Evolutionary conservation across 2,329 filamentous ascomycete species (phyloP).

Genomic region (Stenocarpella maydis): DNA sequence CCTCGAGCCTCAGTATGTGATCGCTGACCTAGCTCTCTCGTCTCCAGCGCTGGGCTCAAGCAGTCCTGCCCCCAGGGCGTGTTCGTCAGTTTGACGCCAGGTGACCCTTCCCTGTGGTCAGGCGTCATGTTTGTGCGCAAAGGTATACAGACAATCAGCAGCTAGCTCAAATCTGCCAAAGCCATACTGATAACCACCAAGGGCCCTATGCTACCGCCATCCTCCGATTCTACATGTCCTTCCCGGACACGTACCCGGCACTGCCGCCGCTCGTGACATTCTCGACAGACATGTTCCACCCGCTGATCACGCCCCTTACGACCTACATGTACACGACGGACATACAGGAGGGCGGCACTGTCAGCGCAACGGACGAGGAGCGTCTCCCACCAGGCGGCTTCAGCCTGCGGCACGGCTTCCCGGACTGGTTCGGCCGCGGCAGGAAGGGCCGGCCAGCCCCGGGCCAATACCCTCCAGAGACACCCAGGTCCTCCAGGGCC

Average conservation of each 20-base stretch:
- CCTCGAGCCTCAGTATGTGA: slow-evolving; percentile 15
- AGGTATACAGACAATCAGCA: slow-evolving; percentile 60
- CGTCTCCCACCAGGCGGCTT: slow-evolving; percentile 88
- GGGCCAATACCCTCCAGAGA: slow-evolving; percentile 32
- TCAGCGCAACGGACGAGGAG: slow-evolving; percentile 85
- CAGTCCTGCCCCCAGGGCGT: slow-evolving; percentile 85
- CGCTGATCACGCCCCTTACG: slow-evolving; percentile 89
- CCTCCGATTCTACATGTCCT: slow-evolving; percentile 88
- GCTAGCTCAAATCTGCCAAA: slow-evolving; percentile 32
- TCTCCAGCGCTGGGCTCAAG: slow-evolving; percentile 76
- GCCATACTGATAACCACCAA: slow-evolving; percentile 46
- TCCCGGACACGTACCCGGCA: slow-evolving; percentile 80
- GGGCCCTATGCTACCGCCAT: slow-evolving; percentile 90
- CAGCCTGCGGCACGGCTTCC: slow-evolving; percentile 89
- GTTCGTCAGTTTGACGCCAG: slow-evolving; percentile 84
- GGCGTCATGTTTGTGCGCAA: slow-evolving; percentile 92
- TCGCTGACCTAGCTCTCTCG: slow-evolving; percentile 37
- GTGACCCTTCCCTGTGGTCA: slow-evolving; percentile 83
- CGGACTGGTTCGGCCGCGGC: slow-evolving; percentile 81
- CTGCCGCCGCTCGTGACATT: slow-evolving; percentile 88
- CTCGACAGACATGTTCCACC: slow-evolving; percentile 92
- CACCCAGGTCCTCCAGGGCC: slow-evolving; percentile 38
- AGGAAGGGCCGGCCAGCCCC: slow-evolving; percentile 50
- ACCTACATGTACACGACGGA: slow-evolving; percentile 92
- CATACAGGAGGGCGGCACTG: slow-evolving; percentile 76